Percentiles rank a stretch among this genome's conserved stretches.
phyloP scores from a whole-genome alignment of 306 rosid genomes.

The Cicer arietinum region DNA sequence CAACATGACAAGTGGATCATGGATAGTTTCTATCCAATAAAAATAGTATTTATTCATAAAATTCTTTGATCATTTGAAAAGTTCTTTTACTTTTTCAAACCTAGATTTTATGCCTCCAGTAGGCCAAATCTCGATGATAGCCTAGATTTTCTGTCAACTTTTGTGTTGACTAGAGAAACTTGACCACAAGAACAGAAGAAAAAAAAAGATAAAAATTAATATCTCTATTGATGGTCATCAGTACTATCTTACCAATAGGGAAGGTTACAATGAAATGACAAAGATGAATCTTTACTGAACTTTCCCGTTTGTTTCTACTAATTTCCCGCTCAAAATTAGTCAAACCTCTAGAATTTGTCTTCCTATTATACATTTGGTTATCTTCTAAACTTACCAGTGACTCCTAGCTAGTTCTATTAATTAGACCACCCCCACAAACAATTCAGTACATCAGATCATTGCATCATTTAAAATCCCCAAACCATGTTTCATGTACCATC shows the following conservation, averaged over 20 bases:
- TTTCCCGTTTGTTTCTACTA: neutral
- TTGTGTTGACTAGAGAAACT: neutral
- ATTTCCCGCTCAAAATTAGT: neutral
- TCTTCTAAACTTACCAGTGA: neutral
- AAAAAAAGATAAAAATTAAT: neutral
- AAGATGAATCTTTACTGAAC: constrained; percentile 2
- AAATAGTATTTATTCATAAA: neutral
- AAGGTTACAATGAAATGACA: neutral
- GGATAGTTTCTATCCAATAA: neutral
- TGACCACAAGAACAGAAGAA: neutral
- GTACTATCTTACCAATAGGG: constrained; percentile 1
- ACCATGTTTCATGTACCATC: constrained; percentile 34
- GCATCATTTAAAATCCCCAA: constrained; percentile 28
- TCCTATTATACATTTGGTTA: neutral
- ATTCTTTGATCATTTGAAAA: neutral
- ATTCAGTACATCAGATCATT: constrained; percentile 5
- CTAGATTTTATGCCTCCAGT: neutral
- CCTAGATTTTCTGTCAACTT: constrained; percentile 23
- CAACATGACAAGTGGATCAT: neutral
- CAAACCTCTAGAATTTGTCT: neutral
- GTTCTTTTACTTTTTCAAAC: neutral
- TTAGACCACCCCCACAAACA: neutral
- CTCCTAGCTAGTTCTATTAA: constrained; percentile 4
- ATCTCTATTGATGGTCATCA: neutral
- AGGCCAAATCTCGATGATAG: neutral